Percentiles rank a stretch among this genome's conserved stretches.
phyloP scores from a whole-genome alignment of 129 eudicot genomes.

The Pittosporum tobira region DNA sequence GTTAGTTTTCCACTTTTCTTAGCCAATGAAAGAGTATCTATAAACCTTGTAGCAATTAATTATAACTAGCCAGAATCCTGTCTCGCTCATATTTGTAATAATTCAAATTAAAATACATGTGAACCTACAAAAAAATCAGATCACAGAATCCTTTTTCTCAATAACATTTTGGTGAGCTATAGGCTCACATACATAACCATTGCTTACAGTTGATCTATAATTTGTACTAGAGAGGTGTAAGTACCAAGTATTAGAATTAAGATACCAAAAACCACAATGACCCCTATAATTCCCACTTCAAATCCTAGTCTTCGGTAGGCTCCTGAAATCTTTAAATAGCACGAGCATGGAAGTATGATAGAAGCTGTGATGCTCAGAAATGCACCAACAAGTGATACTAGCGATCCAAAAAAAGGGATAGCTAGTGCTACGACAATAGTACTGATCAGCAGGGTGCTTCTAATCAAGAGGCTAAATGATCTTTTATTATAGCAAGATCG shows the following conservation, averaged over 20 bases:
- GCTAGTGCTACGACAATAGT: conserved; percentile 55
- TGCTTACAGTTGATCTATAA: conserved; percentile 27
- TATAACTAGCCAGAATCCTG: neutral
- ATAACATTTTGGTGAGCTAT: neutral
- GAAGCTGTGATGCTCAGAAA: conserved; percentile 60
- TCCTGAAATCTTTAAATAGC: conserved; percentile 68
- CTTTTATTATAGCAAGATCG: conserved; percentile 25
- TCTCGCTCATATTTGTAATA: too few relatives aligned
- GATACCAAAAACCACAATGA: conserved; percentile 32
- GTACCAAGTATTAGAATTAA: conserved; percentile 46
- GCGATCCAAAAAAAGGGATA: conserved; percentile 59
- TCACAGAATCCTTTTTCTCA: neutral
- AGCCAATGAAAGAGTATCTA: too few relatives aligned
- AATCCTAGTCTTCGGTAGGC: conserved; percentile 24
- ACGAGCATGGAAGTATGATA: conserved; percentile 57
- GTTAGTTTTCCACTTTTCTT: too few relatives aligned
- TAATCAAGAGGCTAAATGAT: conserved; percentile 33
- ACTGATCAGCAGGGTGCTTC: conserved; percentile 57
- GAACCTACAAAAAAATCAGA: too few relatives aligned
- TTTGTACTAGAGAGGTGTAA: conserved; percentile 45
- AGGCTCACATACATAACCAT: neutral
- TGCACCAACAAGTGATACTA: conserved; percentile 90
- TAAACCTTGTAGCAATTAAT: neutral
- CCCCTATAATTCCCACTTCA: conserved; percentile 27
- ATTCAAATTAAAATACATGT: too few relatives aligned